Evolutionary conservation across 2,329 filamentous ascomycete species (phyloP).

Genomic region (Verticillium albo-atrum): DNA sequence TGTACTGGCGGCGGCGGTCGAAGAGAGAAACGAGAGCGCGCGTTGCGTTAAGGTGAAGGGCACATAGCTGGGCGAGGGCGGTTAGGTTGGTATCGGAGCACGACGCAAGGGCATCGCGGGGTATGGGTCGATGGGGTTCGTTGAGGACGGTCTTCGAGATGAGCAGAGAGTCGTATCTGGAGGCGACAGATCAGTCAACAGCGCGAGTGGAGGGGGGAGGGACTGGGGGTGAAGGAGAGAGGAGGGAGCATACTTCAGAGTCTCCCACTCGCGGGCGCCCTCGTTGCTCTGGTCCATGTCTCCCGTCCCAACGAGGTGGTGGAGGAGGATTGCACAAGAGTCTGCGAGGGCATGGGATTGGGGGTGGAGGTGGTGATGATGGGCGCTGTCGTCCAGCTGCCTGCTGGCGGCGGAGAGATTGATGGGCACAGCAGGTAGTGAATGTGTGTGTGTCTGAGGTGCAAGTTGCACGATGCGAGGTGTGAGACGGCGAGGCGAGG

Average conservation of each 20-base stretch:
- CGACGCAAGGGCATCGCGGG: constrained; percentile 18
- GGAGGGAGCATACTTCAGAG: constrained; percentile 19
- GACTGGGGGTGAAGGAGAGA: neutral
- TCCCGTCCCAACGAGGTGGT: neutral
- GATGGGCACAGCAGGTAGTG: too few relatives aligned
- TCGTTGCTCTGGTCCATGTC: constrained; percentile 16
- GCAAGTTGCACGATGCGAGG: too few relatives aligned
- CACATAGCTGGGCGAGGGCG: constrained; percentile 44
- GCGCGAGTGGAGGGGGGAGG: neutral
- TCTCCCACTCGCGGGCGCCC: constrained; percentile 23
- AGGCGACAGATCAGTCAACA: neutral
- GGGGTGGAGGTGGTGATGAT: too few relatives aligned
- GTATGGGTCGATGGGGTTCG: constrained; percentile 13
- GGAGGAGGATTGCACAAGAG: neutral
- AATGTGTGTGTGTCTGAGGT: too few relatives aligned
- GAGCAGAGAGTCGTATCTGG: constrained; percentile 13
- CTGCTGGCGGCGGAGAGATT: too few relatives aligned
- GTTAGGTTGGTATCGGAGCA: constrained; percentile 37
- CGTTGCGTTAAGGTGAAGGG: constrained; percentile 30
- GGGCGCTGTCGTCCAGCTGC: too few relatives aligned
- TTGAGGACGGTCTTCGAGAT: constrained; percentile 15
- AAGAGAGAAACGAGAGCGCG: constrained; percentile 47
- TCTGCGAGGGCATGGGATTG: neutral
- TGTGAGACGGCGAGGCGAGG: too few relatives aligned
- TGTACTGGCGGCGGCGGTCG: constrained; percentile 40